Evolutionary conservation across 768 basidiomycete genomes (phyloP), one percentile per base, ranked within the genome.

Genomic region (Scleroderma bovista): DNA sequence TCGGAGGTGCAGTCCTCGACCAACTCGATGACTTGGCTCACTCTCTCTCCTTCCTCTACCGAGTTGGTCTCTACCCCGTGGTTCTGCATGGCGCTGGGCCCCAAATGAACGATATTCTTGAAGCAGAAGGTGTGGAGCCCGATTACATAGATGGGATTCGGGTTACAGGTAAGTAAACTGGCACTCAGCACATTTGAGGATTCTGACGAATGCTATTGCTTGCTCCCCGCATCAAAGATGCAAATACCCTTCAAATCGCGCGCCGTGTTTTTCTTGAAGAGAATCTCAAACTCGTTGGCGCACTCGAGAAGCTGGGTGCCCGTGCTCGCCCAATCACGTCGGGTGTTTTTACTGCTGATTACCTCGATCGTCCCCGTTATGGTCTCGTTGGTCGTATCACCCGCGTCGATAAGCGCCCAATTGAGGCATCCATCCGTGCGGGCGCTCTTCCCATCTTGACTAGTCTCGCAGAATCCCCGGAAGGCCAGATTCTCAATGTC

Each of bases 401-500:
- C 45, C 81, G 80, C 51, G 84, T 98, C 54, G 93, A 99, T 73
- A 98, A 97, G 71, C 82, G 93, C 29, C 94, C 96, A 24, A 80
- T 99, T 51, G 96, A 99, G 69, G 95, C 94, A 2, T 84, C 94
- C 43, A 99, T 99, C 66, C 83, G 91, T 41, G 93, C 95, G 1
- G 95, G 96, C 29, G 93, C 93, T 19, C 77, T 99, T 22, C 96
- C 96, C 50, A 96, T 99, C 69, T 76, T 98, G 17, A 97, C 93
- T 56, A 89, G 86, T 66, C 75, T 99, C 45, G 95, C 96, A 6
- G 96, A 98, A 71, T 88, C 89, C 31, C 78, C 84, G 19, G 92
- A 96, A 31, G 96, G 96, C n/a, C 96, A 99, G 68, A 93, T 99
- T 59, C 76, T 98, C 55, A 99, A 99, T 61, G 96, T 99, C 66